A percentile compares a stretch with the other conserved stretches of the same genome.
Conservation (phyloP, 2,329 filamentous ascomycete species). For the Curvularia sp. region DNA sequence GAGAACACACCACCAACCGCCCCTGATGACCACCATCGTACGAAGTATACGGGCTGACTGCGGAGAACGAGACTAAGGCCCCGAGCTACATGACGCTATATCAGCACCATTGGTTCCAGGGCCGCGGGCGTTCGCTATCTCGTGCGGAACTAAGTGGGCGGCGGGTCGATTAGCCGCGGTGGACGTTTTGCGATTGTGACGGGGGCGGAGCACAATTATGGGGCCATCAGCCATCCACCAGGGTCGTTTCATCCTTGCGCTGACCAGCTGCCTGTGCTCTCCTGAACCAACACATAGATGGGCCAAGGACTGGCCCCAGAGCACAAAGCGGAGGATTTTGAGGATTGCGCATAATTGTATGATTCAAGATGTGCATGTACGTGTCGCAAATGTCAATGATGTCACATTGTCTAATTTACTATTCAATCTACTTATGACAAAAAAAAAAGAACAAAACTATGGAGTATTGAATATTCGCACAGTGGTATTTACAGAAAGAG, state of each 20-base stretch:
- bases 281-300: background rate
- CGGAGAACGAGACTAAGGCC: background rate
- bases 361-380: background rate
- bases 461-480: slow-evolving; percentile 3
- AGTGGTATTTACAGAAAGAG: slow-evolving; percentile 9
- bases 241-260: slow-evolving; percentile 14
- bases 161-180: slow-evolving; percentile 12
- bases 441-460: background rate
- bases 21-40: background rate
- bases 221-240: slow-evolving; percentile 1
- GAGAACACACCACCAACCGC: background rate
- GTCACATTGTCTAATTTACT: slow-evolving; percentile 13
- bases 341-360: background rate
- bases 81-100: slow-evolving; percentile 5
- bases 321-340: background rate
- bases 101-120: slow-evolving; percentile 10
- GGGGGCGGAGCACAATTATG: background rate
- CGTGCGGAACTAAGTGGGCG: slow-evolving; percentile 1
- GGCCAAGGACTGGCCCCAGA: background rate
- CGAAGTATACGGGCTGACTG: slow-evolving; percentile 6
- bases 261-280: background rate
- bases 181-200: slow-evolving; percentile 4
- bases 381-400: slow-evolving; percentile 7
- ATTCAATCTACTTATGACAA: background rate
- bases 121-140: background rate